Conservation (phyloP, 129 eudicot genomes). For the carrot (Daucus carota) region DH1_v3.0 NC_030383.2:34867001-34867500, state of each 20-base stretch:
- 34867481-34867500: neutral
- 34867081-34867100: neutral
- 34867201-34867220: conserved; percentile 48
- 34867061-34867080: no score
- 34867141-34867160: conserved; percentile 24
- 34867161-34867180: conserved; percentile 19
- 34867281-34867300: conserved; percentile 38
- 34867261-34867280: conserved; percentile 28
- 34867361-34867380: conserved; percentile 39
- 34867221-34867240: conserved; percentile 31
- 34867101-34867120: conserved; percentile 2
- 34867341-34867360: conserved; percentile 40
- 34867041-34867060: no score
- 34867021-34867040: no score
- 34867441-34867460: conserved; percentile 42
- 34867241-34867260: conserved; percentile 34
- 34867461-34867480: conserved; percentile 14
- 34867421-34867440: conserved; percentile 30
- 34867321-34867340: conserved; percentile 20
- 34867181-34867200: conserved; percentile 15
- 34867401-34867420: conserved; percentile 44
- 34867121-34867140: conserved; percentile 35
- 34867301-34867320: conserved; percentile 41
- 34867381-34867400: conserved; percentile 54
- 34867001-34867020: no score